Evolutionary conservation across 2,329 filamentous ascomycete species (phyloP).

Genomic region (Calonectria fujianensis): DNA sequence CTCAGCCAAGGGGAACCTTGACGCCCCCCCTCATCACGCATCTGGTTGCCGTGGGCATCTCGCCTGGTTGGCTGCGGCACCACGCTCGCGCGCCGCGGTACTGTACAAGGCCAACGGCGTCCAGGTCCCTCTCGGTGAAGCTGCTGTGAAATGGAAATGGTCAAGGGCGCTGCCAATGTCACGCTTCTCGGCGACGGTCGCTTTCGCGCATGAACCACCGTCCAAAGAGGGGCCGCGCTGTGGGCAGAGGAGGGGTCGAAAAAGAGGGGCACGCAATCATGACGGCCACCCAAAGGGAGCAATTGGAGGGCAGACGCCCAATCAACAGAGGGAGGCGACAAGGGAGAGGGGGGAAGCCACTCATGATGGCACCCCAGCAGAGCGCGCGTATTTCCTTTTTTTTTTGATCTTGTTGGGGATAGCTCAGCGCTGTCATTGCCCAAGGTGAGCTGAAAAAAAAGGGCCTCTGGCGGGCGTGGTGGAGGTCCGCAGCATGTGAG

Average conservation of each 20-base stretch:
- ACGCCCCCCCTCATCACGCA: neutral
- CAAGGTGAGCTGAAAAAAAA: neutral
- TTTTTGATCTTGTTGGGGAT: neutral
- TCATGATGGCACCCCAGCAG: slow-evolving; percentile 10
- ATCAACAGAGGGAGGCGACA: neutral
- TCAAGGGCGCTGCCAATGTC: neutral
- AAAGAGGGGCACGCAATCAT: slow-evolving; percentile 24
- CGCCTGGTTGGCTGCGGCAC: neutral
- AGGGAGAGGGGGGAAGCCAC: neutral
- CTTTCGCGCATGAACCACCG: slow-evolving; percentile 22
- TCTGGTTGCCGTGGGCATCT: slow-evolving; percentile 10
- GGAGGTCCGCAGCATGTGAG: neutral
- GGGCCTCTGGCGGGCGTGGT: neutral
- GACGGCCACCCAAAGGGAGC: neutral
- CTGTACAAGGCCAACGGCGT: neutral
- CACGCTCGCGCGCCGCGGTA: neutral
- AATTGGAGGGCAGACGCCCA: neutral
- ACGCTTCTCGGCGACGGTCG: slow-evolving; percentile 1
- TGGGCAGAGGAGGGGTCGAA: slow-evolving; percentile 21
- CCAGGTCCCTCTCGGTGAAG: slow-evolving; percentile 1
- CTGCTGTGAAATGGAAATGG: neutral
- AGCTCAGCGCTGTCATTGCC: neutral
- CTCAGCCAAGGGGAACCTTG: slow-evolving; percentile 16
- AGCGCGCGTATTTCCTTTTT: neutral
- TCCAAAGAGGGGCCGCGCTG: slow-evolving; percentile 16